These are phyloP conservation scores for Omphalea diandra DNA, from an alignment of 441 rosid species.

Conservation along the genomic window DNA sequence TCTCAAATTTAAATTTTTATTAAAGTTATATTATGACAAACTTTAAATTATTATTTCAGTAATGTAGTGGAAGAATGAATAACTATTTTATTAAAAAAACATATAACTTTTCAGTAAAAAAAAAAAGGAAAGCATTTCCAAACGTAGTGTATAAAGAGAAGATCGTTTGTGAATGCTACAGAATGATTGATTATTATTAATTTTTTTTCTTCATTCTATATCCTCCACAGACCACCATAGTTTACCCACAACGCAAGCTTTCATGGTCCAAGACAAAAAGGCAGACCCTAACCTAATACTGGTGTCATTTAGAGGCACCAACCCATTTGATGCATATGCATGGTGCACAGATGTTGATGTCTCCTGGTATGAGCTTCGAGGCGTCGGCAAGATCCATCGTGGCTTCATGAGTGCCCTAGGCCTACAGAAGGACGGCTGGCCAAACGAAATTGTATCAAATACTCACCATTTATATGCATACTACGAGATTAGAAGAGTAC, in stretches of 20 bases:
- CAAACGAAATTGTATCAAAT: slow-evolving; percentile 24
- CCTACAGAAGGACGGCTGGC: slow-evolving; percentile 60
- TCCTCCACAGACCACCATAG: slow-evolving; percentile 38
- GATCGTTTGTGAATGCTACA: neutral
- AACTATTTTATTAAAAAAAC: too few species aligned
- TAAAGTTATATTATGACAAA: too few species aligned
- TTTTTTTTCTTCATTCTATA: too few species aligned
- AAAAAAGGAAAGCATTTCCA: too few species aligned
- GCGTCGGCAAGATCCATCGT: slow-evolving; percentile 52
- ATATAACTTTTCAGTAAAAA: too few species aligned
- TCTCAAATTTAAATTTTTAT: too few species aligned
- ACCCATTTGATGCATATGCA: slow-evolving; percentile 53
- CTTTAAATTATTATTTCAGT: too few species aligned
- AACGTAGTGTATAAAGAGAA: too few species aligned
- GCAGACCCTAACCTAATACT: slow-evolving; percentile 45
- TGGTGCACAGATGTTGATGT: slow-evolving; percentile 62
- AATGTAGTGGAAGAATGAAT: too few species aligned
- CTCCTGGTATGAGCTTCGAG: slow-evolving; percentile 58
- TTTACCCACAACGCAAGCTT: slow-evolving; percentile 50
- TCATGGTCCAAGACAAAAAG: slow-evolving; percentile 46
- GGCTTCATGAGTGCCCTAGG: slow-evolving; percentile 88
- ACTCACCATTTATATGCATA: slow-evolving; percentile 43
- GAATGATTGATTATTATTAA: too few species aligned
- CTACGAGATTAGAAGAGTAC: slow-evolving; percentile 41
- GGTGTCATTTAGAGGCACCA: slow-evolving; percentile 77